Base-by-base conservation (phyloP, 2,329 filamentous ascomycete genomes). In the Xylariaceae sp. region DNA sequence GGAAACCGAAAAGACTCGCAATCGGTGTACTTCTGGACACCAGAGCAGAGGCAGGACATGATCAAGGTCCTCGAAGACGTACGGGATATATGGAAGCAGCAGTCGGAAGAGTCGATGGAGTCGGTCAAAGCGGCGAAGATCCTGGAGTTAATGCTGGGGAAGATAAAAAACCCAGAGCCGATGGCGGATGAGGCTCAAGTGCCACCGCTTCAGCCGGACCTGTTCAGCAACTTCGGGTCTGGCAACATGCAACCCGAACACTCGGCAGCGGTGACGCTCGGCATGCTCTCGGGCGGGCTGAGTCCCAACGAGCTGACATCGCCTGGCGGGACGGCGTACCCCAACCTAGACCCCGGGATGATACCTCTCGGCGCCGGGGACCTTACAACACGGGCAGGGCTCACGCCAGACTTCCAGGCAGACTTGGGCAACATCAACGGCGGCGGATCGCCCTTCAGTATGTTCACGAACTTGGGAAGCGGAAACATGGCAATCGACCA, bases 51-150 rank as follows among this genome's bases (percentile, higher is more conserved):
- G 8, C 68, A 76, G 19, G 83, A 84, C 45, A 93, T 95, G 84
- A 68, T 92, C 19, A 61, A 67, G 15, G 75, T 79, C 1, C 71
- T 96, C 3, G 80, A 89, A 51, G 72, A 71, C 13, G 83, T 83
- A 7, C 73, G 76, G 29, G 67, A 72, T 13, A 92, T 96, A 36
- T 96, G 89, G 88, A 79, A 82, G 31, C 77, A 76, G 8, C 67
- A 88, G 9, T 75, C 79, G 3, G 81, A 92, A 35, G 70, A 78
- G 16, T 92, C 83, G 1, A 82, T 95, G 63, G 90, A 96, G 46
- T 87, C 89, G 0, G 89, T 80, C 63, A 96, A 96, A 61, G 90
- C 87, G 2, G 77, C 77, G 25, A 77, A 77, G 26, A 72, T 90
- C 16, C 66, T 96, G n/a, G 79, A 78, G 15, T 78, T 95, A 32